These are phyloP conservation scores for Penicillium hordei DNA, from an alignment of 2,329 filamentous ascomycete genomes.

Conservation along the genomic window DNA sequence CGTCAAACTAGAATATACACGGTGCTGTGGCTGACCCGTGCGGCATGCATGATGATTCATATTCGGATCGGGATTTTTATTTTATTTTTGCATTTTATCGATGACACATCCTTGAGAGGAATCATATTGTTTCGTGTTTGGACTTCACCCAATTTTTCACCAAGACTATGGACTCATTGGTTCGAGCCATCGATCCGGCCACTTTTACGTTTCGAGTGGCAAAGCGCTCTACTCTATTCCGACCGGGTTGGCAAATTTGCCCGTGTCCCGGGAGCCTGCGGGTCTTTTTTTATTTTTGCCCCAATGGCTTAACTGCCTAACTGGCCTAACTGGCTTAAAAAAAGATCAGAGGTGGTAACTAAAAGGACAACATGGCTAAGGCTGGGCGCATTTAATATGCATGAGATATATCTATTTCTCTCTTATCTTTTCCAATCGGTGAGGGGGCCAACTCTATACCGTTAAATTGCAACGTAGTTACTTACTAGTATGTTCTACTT, in stretches of 20 bases:
- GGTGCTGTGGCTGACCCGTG: slow-evolving; percentile 18
- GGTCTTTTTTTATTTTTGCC: slow-evolving; percentile 1
- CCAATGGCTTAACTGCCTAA: not conserved
- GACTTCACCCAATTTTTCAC: slow-evolving; percentile 2
- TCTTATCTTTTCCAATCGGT: slow-evolving; percentile 1
- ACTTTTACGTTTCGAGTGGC: slow-evolving; percentile 18
- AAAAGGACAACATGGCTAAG: slow-evolving; percentile 12
- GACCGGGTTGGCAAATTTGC: slow-evolving; percentile 6
- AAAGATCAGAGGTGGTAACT: slow-evolving; percentile 18
- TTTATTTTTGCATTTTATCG: not conserved
- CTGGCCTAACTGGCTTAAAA: not conserved
- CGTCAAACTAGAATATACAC: not conserved
- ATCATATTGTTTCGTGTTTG: slow-evolving; percentile 21
- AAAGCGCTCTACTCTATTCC: slow-evolving; percentile 21
- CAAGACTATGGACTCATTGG: slow-evolving; percentile 9
- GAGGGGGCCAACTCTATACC: not conserved
- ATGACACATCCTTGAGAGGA: slow-evolving; percentile 21
- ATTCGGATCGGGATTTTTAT: not conserved
- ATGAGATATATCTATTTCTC: slow-evolving; percentile 21
- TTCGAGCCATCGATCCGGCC: slow-evolving; percentile 6
- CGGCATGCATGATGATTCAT: slow-evolving; percentile 22
- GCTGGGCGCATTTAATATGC: slow-evolving; percentile 13
- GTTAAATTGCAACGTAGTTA: not conserved
- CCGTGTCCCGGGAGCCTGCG: slow-evolving; percentile 8
- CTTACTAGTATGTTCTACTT: not conserved